These are phyloP conservation scores for Ceratocystis eucalypticola DNA, from an alignment of 2,329 filamentous ascomycete genomes.

Conservation along the genomic window DNA sequence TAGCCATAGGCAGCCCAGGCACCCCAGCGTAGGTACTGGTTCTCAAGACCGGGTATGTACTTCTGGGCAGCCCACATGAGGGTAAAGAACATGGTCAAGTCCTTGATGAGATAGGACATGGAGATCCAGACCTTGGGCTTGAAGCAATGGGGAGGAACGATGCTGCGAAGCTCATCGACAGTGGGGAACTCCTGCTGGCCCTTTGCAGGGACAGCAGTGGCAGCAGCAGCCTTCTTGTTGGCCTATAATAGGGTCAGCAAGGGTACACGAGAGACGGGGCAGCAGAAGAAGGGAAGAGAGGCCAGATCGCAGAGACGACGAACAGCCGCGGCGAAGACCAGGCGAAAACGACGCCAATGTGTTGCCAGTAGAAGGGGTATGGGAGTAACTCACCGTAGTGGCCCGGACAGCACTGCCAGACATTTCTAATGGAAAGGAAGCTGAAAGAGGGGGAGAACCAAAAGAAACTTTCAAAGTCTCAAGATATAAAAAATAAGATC, in stretches of 20 bases:
- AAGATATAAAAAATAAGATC: not conserved
- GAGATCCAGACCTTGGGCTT: conserved; percentile 39
- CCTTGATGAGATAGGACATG: conserved; percentile 42
- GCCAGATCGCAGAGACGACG: not conserved
- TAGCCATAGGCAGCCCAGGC: conserved; percentile 49
- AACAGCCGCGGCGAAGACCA: not conserved
- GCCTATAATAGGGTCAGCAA: conserved; percentile 13
- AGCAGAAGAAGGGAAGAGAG: conserved; percentile 4
- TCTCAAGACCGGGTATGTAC: conserved; percentile 39
- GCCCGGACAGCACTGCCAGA: conserved; percentile 13
- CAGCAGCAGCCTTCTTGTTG: conserved; percentile 9
- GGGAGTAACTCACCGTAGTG: not conserved
- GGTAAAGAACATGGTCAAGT: conserved; percentile 36
- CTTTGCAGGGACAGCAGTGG: conserved; percentile 1
- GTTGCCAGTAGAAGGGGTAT: not conserved
- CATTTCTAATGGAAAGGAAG: conserved; percentile 13
- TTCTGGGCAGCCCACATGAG: conserved; percentile 39
- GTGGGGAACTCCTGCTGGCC: conserved; percentile 27
- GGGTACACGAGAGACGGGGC: not conserved
- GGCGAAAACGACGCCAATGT: not conserved
- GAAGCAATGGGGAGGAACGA: conserved; percentile 50
- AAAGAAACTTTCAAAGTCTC: conserved; percentile 10
- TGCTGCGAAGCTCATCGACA: conserved; percentile 36
- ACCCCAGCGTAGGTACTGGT: conserved; percentile 30
- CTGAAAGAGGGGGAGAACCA: conserved; percentile 8